A percentile compares a stretch with the other conserved stretches of the same genome.
Conservation (phyloP, 495 filamentous ascomycete genomes). For the Entonaema liquescens region DNA sequence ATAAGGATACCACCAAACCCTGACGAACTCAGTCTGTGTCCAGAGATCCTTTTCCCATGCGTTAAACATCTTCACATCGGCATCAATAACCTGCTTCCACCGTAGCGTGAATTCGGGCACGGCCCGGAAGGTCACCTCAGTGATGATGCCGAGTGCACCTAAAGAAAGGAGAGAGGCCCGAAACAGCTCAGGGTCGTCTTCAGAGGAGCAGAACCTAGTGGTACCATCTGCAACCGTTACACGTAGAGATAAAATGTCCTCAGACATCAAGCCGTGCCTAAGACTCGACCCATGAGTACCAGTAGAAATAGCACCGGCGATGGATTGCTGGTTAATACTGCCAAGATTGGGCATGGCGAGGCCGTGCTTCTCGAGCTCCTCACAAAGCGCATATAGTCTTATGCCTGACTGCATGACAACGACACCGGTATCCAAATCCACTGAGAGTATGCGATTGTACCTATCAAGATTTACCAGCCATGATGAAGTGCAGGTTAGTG, state of each 20-base stretch:
- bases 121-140: conserved; percentile 85
- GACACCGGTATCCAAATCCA: conserved; percentile 68
- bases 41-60: conserved; percentile 81
- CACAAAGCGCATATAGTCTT: conserved; percentile 73
- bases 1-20: conserved; percentile 98
- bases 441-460: conserved; percentile 73
- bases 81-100: conserved; percentile 83
- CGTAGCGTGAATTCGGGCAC: conserved; percentile 78
- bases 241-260: conserved; percentile 73
- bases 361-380: conserved; percentile 72
- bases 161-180: conserved; percentile 87
- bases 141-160: conserved; percentile 89
- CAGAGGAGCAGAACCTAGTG: conserved; percentile 74
- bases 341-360: conserved; percentile 88
- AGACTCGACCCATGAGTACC: conserved; percentile 92
- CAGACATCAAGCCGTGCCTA: conserved; percentile 81
- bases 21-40: conserved; percentile 85
- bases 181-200: conserved; percentile 79
- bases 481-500: conserved; percentile 90
- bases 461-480: conserved; percentile 95
- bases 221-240: conserved; percentile 87
- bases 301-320: conserved; percentile 91
- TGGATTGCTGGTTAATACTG: conserved; percentile 92
- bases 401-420: conserved; percentile 89
- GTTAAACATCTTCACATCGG: conserved; percentile 69